Percentiles rank a stretch among this genome's conserved stretches.
phyloP scores from a whole-genome alignment of 73 alveolate species.

The Uronychia setigera region DNA sequence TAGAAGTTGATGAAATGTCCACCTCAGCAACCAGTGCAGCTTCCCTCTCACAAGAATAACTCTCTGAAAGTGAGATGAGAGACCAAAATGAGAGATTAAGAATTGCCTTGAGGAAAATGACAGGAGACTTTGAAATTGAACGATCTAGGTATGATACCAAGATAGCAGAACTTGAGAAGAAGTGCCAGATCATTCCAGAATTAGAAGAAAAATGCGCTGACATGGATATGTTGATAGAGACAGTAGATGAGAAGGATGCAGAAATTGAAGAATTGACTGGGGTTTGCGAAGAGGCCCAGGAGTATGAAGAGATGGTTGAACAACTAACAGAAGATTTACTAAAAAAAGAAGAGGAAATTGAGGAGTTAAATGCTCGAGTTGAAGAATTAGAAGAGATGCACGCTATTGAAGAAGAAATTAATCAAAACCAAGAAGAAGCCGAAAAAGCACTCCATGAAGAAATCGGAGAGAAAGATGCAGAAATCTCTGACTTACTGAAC shows the following conservation, averaged over 20 bases:
- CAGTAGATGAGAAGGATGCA: constrained; percentile 49
- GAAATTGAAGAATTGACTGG: constrained; percentile 50
- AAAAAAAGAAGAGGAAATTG: constrained; percentile 55
- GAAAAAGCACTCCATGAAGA: constrained; percentile 55
- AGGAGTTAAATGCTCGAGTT: constrained; percentile 20
- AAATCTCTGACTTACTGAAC: constrained; percentile 24
- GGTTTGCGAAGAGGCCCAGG: constrained; percentile 39
- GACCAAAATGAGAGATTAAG: constrained; percentile 46
- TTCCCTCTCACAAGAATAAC: constrained; percentile 16
- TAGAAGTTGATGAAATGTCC: constrained; percentile 11
- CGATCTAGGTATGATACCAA: constrained; percentile 16
- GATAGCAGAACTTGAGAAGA: constrained; percentile 19
- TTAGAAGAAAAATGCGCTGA: constrained; percentile 53
- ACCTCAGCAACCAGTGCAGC: constrained; percentile 17
- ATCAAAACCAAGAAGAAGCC: constrained; percentile 38
- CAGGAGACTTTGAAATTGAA: constrained; percentile 46
- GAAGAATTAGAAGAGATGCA: constrained; percentile 57
- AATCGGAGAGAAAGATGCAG: constrained; percentile 44
- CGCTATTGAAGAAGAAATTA: constrained; percentile 57
- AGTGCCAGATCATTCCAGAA: constrained; percentile 46
- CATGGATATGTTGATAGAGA: constrained; percentile 54
- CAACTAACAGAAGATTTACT: constrained; percentile 63
- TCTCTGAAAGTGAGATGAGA: constrained; percentile 53
- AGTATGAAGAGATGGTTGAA: constrained; percentile 58
- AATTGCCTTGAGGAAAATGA: constrained; percentile 45